Evolutionary conservation across 345 rosid genomes (phyloP).

Genomic region (Angophora floribunda): DNA sequence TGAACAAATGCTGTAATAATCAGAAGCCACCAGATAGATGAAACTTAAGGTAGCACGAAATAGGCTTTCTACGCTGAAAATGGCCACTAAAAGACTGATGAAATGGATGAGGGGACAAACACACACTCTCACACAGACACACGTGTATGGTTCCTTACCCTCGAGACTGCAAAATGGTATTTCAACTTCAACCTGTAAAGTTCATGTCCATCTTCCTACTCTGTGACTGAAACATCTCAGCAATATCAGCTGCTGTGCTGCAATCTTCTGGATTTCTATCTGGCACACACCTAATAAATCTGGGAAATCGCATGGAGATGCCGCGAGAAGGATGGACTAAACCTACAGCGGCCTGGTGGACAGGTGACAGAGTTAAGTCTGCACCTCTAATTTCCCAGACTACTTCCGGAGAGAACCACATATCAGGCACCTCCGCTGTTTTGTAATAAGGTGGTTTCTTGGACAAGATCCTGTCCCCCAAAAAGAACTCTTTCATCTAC

Average conservation of each 20-base stretch:
- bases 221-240: constrained; percentile 70
- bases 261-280: constrained; percentile 74
- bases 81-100: neutral
- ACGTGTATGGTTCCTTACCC: neutral
- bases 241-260: constrained; percentile 56
- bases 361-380: constrained; percentile 79
- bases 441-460: constrained; percentile 67
- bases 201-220: constrained; percentile 48
- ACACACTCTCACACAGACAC: neutral
- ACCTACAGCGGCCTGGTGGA: constrained; percentile 73
- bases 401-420: constrained; percentile 69
- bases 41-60: neutral
- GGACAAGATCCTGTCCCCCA: constrained; percentile 46
- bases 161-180: neutral
- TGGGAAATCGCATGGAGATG: constrained; percentile 79
- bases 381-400: constrained; percentile 90
- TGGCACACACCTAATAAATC: constrained; percentile 29
- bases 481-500: constrained; percentile 79
- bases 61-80: neutral
- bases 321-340: constrained; percentile 74
- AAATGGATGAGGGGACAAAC: neutral
- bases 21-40: neutral
- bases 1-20: neutral
- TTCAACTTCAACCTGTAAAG: neutral
- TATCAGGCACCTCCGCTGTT: constrained; percentile 67